A percentile compares a stretch with the other conserved stretches of the same genome.
Conservation (phyloP, 805 yeast species). For the Nakazawaea siamensis region DNA sequence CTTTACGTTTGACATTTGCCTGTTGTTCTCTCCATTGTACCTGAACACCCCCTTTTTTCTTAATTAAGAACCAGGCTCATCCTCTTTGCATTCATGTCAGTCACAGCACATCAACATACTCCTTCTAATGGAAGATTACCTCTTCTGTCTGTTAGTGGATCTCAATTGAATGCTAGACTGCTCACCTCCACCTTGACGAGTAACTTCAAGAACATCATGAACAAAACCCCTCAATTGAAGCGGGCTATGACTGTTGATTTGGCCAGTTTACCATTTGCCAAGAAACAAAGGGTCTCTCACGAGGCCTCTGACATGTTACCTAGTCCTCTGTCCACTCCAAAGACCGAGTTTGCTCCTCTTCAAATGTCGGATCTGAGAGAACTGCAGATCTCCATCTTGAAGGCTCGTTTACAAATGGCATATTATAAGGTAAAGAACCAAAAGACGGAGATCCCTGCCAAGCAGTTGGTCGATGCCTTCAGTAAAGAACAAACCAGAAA, state of each 20-base stretch:
- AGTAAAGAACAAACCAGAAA: slow-evolving; percentile 5
- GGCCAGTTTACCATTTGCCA: slow-evolving; percentile 1
- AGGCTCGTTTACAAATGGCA: slow-evolving; percentile 41
- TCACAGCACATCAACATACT: background rate
- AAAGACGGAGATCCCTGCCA: slow-evolving; percentile 1
- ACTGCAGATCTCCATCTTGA: slow-evolving; percentile 27
- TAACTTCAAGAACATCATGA: slow-evolving; percentile 4
- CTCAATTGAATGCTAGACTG: slow-evolving; percentile 15
- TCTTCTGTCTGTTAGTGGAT: slow-evolving; percentile 15
- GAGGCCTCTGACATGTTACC: background rate
- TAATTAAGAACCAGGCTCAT: no score
- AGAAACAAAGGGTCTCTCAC: slow-evolving; percentile 4
- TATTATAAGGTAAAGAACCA: slow-evolving; percentile 34
- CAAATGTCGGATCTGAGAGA: slow-evolving; percentile 13
- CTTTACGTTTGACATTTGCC: no score
- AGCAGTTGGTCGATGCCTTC: slow-evolving; percentile 3
- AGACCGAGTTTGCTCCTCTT: slow-evolving; percentile 16
- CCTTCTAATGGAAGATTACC: slow-evolving; percentile 12
- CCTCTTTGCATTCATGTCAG: no score
- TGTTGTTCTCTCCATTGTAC: no score
- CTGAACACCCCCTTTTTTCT: no score
- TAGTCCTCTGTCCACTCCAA: slow-evolving; percentile 10
- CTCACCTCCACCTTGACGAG: slow-evolving; percentile 12
- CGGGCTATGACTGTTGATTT: slow-evolving; percentile 12
- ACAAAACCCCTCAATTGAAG: slow-evolving; percentile 11